Conservation (phyloP, 176 grass and related monocot genomes). For the Metroxylon sagu region DNA sequence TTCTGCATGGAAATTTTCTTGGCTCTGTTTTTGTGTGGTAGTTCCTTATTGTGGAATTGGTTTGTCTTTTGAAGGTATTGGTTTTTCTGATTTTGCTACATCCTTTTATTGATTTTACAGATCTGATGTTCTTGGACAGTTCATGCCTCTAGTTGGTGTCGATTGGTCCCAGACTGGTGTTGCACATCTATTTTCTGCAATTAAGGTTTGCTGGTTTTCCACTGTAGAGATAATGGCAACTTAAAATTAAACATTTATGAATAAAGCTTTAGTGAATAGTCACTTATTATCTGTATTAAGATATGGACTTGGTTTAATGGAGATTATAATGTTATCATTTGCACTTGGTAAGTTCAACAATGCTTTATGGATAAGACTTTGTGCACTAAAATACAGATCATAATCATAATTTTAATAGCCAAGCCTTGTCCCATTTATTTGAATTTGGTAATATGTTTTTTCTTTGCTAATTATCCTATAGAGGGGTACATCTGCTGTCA, state of each 20-base stretch:
- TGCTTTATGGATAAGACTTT: too few species aligned
- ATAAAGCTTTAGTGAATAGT: too few species aligned
- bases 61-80: neutral
- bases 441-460: neutral
- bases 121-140: slow-evolving; percentile 97
- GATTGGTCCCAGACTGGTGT: slow-evolving; percentile 99
- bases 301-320: neutral
- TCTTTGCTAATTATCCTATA: too few species aligned
- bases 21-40: too few species aligned
- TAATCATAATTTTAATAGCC: neutral
- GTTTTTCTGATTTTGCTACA: slow-evolving; percentile 19
- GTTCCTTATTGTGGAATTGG: neutral
- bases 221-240: too few species aligned
- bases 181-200: slow-evolving; percentile 95
- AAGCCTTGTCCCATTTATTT: slow-evolving; percentile 5
- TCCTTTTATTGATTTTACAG: slow-evolving; percentile 27
- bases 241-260: too few species aligned
- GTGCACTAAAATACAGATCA: too few species aligned
- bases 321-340: too few species aligned
- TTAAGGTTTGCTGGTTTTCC: slow-evolving; percentile 43
- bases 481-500: neutral
- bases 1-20: too few species aligned
- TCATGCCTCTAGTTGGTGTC: slow-evolving; percentile 95
- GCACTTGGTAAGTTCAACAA: too few species aligned
- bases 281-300: neutral